Evolutionary conservation across 1,284 basidiomycete genomes (phyloP), one percentile per base, ranked within the genome.

Genomic region (Jaminaea rosea): DNA sequence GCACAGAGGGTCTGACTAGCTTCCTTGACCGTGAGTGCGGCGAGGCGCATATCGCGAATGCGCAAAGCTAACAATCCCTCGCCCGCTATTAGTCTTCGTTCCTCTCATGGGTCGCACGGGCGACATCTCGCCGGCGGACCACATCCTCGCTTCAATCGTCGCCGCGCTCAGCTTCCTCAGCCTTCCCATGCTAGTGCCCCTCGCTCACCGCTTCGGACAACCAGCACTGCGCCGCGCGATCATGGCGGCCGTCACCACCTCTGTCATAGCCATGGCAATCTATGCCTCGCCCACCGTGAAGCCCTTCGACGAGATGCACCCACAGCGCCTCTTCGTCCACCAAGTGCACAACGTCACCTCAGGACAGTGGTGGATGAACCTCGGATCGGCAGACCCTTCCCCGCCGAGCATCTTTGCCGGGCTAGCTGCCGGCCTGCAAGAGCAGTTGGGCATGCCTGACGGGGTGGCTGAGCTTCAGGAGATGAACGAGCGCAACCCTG

Each of bases 271-370:
- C 2, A 67, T 80, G 15, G 82, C 84, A 52, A 80, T 83, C 0
- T 78, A 86, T 50, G 86, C 85, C 60, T 53, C 49, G 28, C 68
- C 68, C 4, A 53, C 55, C 13, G 79, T 83, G 63, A 76, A 76
- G 9, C 82, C 85, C 0, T 98, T 91, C 71, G 89, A 96, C 68
- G 73, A 69, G 11, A 82, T 82, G 77, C 92, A 96, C 72, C 93
- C 92, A 56, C 90, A 91, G 75, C 79, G 93, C 47, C 60, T 94
- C 39, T 91, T 87, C 63, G 80, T 92, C 21, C 77, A 96, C 52
- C 86, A 91, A 71, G 80, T 84, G 62, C 89, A 93, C 75, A 92
- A 97, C 73, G 69, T 75, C 46, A 76, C 75, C 13, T 70, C 87
- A 47, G 85, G 84, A 24, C 83, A 86, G 58, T 84, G 85, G 60